Conservation (phyloP, 257 asterid genomes). For the Capsicum pubescens region DNA sequence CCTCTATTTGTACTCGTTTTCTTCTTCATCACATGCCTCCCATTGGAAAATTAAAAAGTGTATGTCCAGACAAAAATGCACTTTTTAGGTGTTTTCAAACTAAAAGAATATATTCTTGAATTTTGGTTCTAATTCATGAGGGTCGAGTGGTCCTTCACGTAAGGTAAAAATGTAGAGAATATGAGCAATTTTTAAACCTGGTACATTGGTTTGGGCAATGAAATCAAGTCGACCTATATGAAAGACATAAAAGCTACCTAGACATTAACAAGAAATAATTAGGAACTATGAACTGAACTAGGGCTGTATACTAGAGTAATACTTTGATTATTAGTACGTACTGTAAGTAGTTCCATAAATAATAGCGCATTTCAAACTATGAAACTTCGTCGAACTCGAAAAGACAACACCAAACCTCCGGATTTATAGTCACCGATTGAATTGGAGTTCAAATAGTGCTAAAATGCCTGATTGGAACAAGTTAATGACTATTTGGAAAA, state of each 20-base stretch:
- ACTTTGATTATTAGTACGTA: no score
- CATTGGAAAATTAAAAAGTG: neutral
- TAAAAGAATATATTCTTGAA: neutral
- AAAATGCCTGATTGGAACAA: no score
- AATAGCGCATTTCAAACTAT: no score
- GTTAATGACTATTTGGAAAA: no score
- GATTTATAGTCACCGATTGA: no score
- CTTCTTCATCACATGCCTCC: conserved; percentile 7
- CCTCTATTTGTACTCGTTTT: neutral
- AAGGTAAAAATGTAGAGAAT: neutral
- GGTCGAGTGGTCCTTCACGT: neutral
- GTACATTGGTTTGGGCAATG: neutral
- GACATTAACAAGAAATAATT: no score
- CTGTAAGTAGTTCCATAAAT: no score
- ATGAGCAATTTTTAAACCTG: neutral
- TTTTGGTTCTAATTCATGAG: neutral
- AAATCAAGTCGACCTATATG: neutral
- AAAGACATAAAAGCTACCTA: neutral
- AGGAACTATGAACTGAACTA: no score
- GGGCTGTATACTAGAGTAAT: no score
- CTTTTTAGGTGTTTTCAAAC: neutral
- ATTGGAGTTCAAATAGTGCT: no score
- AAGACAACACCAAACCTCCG: no score
- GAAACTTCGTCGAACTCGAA: no score
- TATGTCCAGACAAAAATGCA: conserved; percentile 25